These are phyloP conservation scores for Saccharomyces hybrid DNA, from an alignment of 1,139 yeast species.

Conservation along the genomic window DNA sequence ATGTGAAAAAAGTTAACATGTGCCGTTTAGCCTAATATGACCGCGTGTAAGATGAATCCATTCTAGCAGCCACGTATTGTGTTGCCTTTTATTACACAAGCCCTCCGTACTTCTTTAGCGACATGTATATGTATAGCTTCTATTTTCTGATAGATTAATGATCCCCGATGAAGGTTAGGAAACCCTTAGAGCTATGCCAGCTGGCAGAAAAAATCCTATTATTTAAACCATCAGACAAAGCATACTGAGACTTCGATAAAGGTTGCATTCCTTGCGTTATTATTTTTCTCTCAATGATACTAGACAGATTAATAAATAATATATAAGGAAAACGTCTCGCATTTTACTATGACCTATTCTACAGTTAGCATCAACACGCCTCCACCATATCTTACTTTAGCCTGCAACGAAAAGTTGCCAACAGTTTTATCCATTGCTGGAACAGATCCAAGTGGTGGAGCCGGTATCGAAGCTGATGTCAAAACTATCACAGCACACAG, in stretches of 20 bases:
- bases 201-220: neutral
- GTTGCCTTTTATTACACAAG: neutral
- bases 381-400: constrained; percentile 26
- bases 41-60: neutral
- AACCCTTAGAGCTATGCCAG: neutral
- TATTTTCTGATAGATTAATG: neutral
- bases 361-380: constrained; percentile 23
- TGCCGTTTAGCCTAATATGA: neutral
- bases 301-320: neutral
- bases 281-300: too few relatives aligned
- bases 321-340: neutral
- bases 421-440: constrained; percentile 67
- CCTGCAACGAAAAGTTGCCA: constrained; percentile 20
- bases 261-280: neutral
- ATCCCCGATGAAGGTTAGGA: neutral
- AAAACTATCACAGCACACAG: constrained; percentile 75
- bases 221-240: neutral
- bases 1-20: neutral
- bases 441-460: constrained; percentile 89
- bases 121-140: neutral
- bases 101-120: neutral
- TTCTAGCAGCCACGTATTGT: neutral
- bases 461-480: constrained; percentile 89
- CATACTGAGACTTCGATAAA: neutral
- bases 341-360: constrained; percentile 11